phyloP scores from a whole-genome alignment of 2,329 filamentous ascomycete species.

The Alternaria alternata region DNA sequence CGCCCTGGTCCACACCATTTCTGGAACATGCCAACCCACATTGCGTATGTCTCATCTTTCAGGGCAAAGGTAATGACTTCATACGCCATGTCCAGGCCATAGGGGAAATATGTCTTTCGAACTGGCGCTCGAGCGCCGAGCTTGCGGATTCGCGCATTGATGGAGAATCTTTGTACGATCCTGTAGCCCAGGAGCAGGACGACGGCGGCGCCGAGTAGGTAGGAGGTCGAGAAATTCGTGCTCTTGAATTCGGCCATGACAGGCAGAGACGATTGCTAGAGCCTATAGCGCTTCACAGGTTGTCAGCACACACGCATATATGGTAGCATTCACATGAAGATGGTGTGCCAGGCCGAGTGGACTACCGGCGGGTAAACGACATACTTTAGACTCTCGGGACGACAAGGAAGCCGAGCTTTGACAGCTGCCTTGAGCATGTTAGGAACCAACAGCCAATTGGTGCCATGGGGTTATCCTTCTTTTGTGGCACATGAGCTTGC shows the following conservation, averaged over 20 bases:
- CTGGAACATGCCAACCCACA: constrained; percentile 66
- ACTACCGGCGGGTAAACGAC: not conserved
- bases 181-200: constrained; percentile 32
- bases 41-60: constrained; percentile 65
- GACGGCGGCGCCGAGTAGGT: constrained; percentile 33
- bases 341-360: not conserved
- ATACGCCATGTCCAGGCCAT: constrained; percentile 70
- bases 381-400: not conserved
- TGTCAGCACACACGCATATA: constrained; percentile 11
- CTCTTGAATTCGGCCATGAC: constrained; percentile 35
- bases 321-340: constrained; percentile 10
- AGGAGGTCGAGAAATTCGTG: constrained; percentile 28
- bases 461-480: not conserved
- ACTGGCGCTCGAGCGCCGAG: constrained; percentile 58
- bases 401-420: constrained; percentile 8
- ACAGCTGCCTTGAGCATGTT: not conserved
- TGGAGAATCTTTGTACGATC: constrained; percentile 27
- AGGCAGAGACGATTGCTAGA: constrained; percentile 1
- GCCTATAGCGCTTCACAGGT: not conserved
- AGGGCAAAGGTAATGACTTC: constrained; percentile 63
- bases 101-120: constrained; percentile 50
- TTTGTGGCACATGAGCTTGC: not conserved
- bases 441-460: not conserved
- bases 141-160: constrained; percentile 49
- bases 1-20: constrained; percentile 46